A percentile compares a stretch with the other conserved stretches of the same genome.
These are phyloP conservation scores for Rhododendron williamsianum DNA, from an alignment of 148 eudicot species.

Conservation along the genomic window DNA sequence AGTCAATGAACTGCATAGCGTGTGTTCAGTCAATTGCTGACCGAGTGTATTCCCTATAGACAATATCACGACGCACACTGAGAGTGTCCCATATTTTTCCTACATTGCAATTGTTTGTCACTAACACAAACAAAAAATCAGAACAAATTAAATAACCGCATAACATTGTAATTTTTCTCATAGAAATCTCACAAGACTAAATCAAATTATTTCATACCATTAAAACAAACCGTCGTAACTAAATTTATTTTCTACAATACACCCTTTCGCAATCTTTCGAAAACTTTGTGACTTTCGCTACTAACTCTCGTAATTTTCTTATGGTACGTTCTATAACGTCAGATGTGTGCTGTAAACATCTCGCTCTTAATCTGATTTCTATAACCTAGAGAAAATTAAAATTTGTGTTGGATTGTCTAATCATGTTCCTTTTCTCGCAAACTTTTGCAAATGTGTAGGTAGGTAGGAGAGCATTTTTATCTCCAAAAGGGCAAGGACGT, in stretches of 20 bases:
- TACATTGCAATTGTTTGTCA: neutral
- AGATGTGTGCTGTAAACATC: neutral
- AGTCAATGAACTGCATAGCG: neutral
- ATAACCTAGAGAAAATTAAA: neutral
- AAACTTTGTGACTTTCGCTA: neutral
- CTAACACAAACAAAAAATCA: too few relatives aligned
- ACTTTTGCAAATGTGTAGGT: neutral
- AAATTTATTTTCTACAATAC: neutral
- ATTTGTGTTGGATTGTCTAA: neutral
- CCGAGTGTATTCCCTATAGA: too few relatives aligned
- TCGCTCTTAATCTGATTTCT: neutral
- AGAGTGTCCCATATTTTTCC: neutral
- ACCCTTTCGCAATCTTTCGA: neutral
- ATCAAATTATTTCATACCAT: neutral
- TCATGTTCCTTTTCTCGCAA: neutral
- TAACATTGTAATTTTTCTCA: neutral
- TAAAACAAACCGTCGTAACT: neutral
- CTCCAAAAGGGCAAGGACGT: neutral
- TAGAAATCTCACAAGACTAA: neutral
- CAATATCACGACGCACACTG: too few relatives aligned
- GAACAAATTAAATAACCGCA: neutral
- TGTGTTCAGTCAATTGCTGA: neutral
- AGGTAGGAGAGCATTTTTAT: neutral
- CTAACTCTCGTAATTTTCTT: neutral
- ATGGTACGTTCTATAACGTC: neutral